Conservation (phyloP, 768 basidiomycete genomes). For the Sutorius australiensis region DNA sequence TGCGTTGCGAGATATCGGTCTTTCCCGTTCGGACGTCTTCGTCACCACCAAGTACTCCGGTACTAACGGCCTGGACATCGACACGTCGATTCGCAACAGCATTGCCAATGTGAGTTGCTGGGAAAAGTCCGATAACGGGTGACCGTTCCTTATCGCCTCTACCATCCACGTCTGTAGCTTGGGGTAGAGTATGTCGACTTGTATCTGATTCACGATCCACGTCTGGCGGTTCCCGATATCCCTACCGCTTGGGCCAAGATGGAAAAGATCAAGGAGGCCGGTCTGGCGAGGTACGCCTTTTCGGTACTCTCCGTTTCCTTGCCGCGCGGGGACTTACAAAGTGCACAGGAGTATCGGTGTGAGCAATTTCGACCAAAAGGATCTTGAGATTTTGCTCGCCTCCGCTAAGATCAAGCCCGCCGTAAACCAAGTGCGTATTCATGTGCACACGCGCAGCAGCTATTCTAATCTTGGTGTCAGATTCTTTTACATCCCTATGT, state of each 20-base stretch:
- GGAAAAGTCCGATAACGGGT: neutral
- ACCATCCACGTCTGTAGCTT: constrained; percentile 37
- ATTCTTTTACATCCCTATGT: constrained; percentile 73
- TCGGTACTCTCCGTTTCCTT: neutral
- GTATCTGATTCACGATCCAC: constrained; percentile 64
- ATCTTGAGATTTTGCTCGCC: constrained; percentile 53
- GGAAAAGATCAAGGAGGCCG: constrained; percentile 54
- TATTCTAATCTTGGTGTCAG: constrained; percentile 30
- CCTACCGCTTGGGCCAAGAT: constrained; percentile 61
- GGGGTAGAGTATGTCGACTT: constrained; percentile 64
- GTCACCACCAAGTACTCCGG: constrained; percentile 68
- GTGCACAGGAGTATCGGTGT: constrained; percentile 62
- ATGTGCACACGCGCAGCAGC: neutral
- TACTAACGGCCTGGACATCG: constrained; percentile 45
- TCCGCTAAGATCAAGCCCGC: constrained; percentile 60
- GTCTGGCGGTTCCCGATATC: constrained; percentile 53
- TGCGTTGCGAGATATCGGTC: constrained; percentile 47
- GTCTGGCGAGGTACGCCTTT: constrained; percentile 50
- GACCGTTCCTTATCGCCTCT: neutral
- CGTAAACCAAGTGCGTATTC: constrained; percentile 56
- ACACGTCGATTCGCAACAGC: constrained; percentile 53
- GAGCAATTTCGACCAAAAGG: constrained; percentile 58
- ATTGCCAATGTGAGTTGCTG: constrained; percentile 45
- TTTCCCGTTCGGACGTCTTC: constrained; percentile 52
- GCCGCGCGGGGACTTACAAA: neutral